Base-by-base conservation (phyloP, 129 eudicot genomes). In the Solidago caesia region DNA sequence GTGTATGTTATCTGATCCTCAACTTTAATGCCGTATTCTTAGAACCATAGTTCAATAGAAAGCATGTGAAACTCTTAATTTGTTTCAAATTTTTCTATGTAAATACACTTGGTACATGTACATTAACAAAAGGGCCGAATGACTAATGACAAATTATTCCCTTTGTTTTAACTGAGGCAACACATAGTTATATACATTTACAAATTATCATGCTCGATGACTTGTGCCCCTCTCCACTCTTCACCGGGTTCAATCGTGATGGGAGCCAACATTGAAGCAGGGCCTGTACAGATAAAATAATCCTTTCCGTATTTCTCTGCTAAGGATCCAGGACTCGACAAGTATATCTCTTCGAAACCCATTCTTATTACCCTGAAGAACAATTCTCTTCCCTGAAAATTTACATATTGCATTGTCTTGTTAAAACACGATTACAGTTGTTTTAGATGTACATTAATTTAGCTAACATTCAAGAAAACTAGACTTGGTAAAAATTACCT, bases 151-250 rank as follows among this genome's bases (percentile, higher is more conserved):
- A 49, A 1, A 9, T 41, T 48, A 21, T 63, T 13, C 25, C 61
- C 39, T 39, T 64, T 7, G 6, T 1, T 41, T n/a, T 29, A 9
- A 33, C 8, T 39, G 8, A 7, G 0, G 21, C 13, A 66, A 6
- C 16, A 47, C 39, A 49, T 42, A 66, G 14, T 1, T 2, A 66
- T 57, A 65, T 70, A 48, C 49, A 29, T 45, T 84, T 81, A 92
- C 86, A 89, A 83, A 78, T 93, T 93, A 82, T 93, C 96, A 64
- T 93, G 98, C 75, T 93, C 96, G 57, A 93, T 85, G 14, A 88
- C 91, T 57, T 90, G 98, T 73, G 98, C 96, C 58, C 96, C 98
- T 81, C 85, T 88, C 98, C 98, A 93, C 66, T 83, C 91, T 74
- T 93, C 96, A 68, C 96, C 98, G 5, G 98, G 98, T 61, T 86